Percentiles rank a stretch among this genome's conserved stretches.
phyloP scores from a whole-genome alignment of 2,329 filamentous ascomycete genomes.

The Colletotrichum orchidophilum region DNA sequence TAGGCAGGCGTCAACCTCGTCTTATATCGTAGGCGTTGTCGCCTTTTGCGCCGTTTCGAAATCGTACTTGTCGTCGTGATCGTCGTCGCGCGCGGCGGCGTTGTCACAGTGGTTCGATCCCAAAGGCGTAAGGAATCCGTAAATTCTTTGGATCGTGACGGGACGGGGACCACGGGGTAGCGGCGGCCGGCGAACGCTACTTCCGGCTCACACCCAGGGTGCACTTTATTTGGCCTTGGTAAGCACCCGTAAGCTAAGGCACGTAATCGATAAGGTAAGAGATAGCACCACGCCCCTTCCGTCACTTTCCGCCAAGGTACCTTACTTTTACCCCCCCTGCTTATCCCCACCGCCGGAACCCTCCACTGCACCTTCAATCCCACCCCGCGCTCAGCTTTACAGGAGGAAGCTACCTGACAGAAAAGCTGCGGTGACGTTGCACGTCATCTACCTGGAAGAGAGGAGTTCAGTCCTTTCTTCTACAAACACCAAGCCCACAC shows the following conservation, averaged over 20 bases:
- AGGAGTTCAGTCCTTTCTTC: not conserved
- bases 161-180: conserved; percentile 3
- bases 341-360: conserved; percentile 24
- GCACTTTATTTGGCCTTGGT: not conserved
- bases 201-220: conserved; percentile 6
- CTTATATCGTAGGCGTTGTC: not conserved
- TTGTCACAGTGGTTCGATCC: conserved; percentile 15
- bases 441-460: not conserved
- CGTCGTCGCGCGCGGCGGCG: not conserved
- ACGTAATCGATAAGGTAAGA: conserved; percentile 7
- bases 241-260: not conserved
- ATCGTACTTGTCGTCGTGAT: not conserved
- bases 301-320: not conserved
- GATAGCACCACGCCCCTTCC: not conserved
- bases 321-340: not conserved
- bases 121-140: not conserved
- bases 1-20: not conserved
- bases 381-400: conserved; percentile 15
- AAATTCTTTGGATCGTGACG: conserved; percentile 20
- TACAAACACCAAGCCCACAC: not conserved
- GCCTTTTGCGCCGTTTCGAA: not conserved
- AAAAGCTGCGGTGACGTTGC: conserved; percentile 7
- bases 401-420: not conserved
- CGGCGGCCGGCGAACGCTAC: conserved; percentile 1
- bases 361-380: conserved; percentile 22